Evolutionary conservation across 306 rosid species (phyloP).

Genomic region (Malus sieversii): DNA sequence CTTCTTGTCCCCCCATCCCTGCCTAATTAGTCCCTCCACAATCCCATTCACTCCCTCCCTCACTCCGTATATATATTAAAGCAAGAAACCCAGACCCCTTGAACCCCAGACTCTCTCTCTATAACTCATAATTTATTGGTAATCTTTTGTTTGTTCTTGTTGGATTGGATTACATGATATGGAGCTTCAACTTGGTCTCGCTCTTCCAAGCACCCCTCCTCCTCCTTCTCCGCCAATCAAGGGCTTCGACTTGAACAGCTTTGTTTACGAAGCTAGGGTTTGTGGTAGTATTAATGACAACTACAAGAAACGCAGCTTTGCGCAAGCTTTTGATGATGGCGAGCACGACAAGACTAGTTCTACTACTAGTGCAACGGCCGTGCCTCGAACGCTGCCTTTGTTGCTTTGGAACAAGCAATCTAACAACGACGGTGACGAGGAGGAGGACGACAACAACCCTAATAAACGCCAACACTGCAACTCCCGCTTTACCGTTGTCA

Average conservation of each 20-base stretch:
- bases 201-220: constrained; percentile 35
- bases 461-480: neutral
- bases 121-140: neutral
- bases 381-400: constrained; percentile 54
- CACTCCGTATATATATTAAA: neutral
- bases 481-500: neutral
- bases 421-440: constrained; percentile 20
- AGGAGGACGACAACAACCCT: constrained; percentile 5
- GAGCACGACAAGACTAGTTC: neutral
- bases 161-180: constrained; percentile 11
- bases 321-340: constrained; percentile 17
- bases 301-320: constrained; percentile 29
- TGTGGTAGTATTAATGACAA: neutral
- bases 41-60: neutral
- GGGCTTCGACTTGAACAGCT: constrained; percentile 20
- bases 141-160: constrained; percentile 6
- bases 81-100: constrained; percentile 12
- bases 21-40: neutral
- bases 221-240: neutral
- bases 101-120: neutral
- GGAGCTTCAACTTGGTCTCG: constrained; percentile 80
- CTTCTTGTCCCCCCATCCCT: neutral
- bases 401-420: constrained; percentile 45
- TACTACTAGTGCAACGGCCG: neutral
- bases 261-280: neutral